Percentiles rank a stretch among this genome's conserved stretches.
Evolutionary conservation across 176 grass and related monocot genomes (phyloP).

Genomic region (Bothriochloa decipiens): DNA sequence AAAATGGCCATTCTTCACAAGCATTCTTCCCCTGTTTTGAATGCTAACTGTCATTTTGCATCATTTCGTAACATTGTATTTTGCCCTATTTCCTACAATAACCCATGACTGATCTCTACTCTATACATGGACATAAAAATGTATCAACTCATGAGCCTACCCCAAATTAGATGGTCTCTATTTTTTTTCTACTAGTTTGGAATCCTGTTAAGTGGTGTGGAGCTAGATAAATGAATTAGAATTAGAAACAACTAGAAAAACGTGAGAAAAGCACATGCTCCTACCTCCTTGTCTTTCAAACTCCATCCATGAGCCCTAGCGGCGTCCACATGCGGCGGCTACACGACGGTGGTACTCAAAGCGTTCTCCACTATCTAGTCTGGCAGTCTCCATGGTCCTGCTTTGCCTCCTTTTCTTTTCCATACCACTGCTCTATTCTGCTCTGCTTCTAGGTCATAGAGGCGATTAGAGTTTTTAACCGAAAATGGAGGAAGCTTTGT

Average conservation of each 20-base stretch:
- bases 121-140: too few species aligned
- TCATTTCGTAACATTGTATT: neutral
- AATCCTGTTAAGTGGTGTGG: neutral
- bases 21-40: too few species aligned
- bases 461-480: too few species aligned
- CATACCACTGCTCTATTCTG: neutral
- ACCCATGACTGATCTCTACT: too few species aligned
- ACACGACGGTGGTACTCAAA: neutral
- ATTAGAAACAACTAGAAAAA: neutral
- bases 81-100: too few species aligned
- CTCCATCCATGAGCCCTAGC: neutral
- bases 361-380: neutral
- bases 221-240: neutral
- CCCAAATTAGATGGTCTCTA: neutral
- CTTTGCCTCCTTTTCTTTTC: neutral
- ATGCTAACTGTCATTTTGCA: neutral
- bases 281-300: neutral
- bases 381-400: neutral
- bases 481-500: neutral
- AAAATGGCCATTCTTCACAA: too few species aligned
- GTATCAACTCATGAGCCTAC: neutral
- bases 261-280: neutral
- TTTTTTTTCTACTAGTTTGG: neutral
- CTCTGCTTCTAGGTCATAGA: neutral
- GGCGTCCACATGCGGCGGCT: neutral